A percentile compares a stretch with the other conserved stretches of the same genome.
These are phyloP conservation scores for Trametes cingulata DNA, from an alignment of 768 basidiomycete genomes.

Conservation along the genomic window DNA sequence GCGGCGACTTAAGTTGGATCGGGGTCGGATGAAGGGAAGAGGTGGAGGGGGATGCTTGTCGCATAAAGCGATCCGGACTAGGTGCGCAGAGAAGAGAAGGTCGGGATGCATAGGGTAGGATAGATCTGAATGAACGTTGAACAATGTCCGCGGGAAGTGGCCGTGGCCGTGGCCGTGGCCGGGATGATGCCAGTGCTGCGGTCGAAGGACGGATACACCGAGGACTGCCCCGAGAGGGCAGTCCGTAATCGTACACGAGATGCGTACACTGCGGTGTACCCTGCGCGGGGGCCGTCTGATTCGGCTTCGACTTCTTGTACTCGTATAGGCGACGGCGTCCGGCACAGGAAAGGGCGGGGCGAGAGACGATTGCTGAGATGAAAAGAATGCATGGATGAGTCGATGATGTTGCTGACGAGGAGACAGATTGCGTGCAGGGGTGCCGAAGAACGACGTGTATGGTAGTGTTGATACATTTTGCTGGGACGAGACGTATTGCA, in stretches of 20 bases:
- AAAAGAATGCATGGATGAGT: conserved; percentile 37
- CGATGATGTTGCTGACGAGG: conserved; percentile 34
- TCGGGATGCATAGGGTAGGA: conserved; percentile 42
- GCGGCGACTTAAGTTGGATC: conserved; percentile 34
- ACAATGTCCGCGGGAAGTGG: conserved; percentile 33
- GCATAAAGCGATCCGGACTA: conserved; percentile 36
- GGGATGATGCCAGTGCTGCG: conserved; percentile 29
- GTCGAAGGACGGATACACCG: conserved; percentile 25
- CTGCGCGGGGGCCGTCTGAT: conserved; percentile 20
- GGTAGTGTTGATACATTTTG: conserved; percentile 80
- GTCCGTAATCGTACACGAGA: conserved; percentile 33
- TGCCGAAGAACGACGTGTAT: conserved; percentile 56
- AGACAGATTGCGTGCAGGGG: conserved; percentile 53
- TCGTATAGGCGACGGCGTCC: conserved; percentile 25
- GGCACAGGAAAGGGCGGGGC: conserved; percentile 28
- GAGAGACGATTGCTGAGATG: conserved; percentile 60
- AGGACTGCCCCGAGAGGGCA: conserved; percentile 22
- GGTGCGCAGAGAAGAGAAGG: conserved; percentile 24
- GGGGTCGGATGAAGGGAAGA: conserved; percentile 36
- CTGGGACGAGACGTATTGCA: conserved; percentile 39
- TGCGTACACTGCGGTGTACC: conserved; percentile 24
- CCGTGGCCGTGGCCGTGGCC: conserved; percentile 30
- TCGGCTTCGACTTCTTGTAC: conserved; percentile 25
- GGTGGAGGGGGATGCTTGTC: conserved; percentile 49
- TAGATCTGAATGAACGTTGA: conserved; percentile 42